Evolutionary conservation across 2,329 filamentous ascomycete species (phyloP).

Genomic region (Dryadomyces quercus-mongolicae): DNA sequence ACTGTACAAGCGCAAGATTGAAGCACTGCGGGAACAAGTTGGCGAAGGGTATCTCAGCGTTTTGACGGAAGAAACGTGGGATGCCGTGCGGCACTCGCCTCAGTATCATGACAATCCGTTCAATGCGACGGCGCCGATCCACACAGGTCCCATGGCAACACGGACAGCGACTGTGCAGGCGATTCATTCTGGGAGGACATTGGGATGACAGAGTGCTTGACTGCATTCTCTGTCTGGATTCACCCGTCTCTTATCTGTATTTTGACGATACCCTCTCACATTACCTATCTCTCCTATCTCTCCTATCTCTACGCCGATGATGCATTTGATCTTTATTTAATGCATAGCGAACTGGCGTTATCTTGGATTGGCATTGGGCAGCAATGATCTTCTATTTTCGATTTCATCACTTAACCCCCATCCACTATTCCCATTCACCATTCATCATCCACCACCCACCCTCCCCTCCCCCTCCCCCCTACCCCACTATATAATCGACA

Average conservation of each 20-base stretch:
- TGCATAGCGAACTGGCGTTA: slow-evolving; percentile 15
- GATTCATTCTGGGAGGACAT: slow-evolving; percentile 39
- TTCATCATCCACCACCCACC: background rate
- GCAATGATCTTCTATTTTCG: background rate
- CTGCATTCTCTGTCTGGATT: background rate
- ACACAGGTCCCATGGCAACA: slow-evolving; percentile 22
- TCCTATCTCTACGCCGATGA: background rate
- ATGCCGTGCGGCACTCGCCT: slow-evolving; percentile 25
- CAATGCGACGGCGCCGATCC: slow-evolving; percentile 22
- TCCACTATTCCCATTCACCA: background rate
- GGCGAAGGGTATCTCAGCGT: slow-evolving; percentile 81
- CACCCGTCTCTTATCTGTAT: background rate
- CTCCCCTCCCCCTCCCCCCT: no score
- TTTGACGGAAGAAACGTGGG: slow-evolving; percentile 65
- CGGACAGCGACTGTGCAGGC: slow-evolving; percentile 30
- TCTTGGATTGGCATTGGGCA: slow-evolving; percentile 2
- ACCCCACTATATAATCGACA: background rate
- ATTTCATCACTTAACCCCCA: background rate
- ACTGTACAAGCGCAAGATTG: slow-evolving; percentile 77
- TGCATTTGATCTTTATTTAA: slow-evolving; percentile 7
- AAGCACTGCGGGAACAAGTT: slow-evolving; percentile 72
- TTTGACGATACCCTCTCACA: background rate
- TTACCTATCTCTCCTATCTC: background rate
- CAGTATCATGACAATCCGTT: slow-evolving; percentile 28
- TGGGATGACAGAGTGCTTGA: slow-evolving; percentile 24